Conservation (phyloP, 306 rosid species). For the Vigna trinervia region DNA sequence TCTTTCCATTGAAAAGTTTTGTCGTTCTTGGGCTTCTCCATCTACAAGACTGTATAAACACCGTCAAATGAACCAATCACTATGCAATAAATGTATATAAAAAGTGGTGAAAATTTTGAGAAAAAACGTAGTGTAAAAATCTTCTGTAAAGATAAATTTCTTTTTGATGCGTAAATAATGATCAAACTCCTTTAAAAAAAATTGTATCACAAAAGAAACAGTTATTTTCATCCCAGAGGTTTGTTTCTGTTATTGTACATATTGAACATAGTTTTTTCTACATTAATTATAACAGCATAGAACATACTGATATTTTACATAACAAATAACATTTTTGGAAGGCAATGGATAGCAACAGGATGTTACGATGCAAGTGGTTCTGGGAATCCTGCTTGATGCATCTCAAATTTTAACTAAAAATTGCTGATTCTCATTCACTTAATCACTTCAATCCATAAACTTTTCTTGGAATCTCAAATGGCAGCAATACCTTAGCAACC, state of each 20-base stretch:
- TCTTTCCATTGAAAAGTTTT: not conserved
- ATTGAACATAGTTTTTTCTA: slow-evolving; percentile 12
- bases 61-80: not conserved
- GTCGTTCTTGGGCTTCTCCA: not conserved
- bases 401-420: slow-evolving; percentile 32
- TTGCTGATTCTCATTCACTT: slow-evolving; percentile 20
- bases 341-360: slow-evolving; percentile 8
- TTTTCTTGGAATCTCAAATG: slow-evolving; percentile 32
- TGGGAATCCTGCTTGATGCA: slow-evolving; percentile 22
- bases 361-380: slow-evolving; percentile 11
- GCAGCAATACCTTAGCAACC: slow-evolving; percentile 17
- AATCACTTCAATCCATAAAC: not conserved
- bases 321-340: slow-evolving; percentile 9
- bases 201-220: too few species aligned
- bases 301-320: not conserved
- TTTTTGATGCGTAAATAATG: not conserved
- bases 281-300: not conserved
- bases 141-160: not conserved
- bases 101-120: not conserved
- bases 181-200: not conserved
- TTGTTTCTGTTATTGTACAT: slow-evolving; percentile 7
- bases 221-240: not conserved
- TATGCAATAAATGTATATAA: not conserved
- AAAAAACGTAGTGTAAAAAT: not conserved
- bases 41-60: not conserved